These are phyloP conservation scores for Tulasnella sp. DNA, from an alignment of 768 basidiomycete genomes.

Conservation along the genomic window DNA sequence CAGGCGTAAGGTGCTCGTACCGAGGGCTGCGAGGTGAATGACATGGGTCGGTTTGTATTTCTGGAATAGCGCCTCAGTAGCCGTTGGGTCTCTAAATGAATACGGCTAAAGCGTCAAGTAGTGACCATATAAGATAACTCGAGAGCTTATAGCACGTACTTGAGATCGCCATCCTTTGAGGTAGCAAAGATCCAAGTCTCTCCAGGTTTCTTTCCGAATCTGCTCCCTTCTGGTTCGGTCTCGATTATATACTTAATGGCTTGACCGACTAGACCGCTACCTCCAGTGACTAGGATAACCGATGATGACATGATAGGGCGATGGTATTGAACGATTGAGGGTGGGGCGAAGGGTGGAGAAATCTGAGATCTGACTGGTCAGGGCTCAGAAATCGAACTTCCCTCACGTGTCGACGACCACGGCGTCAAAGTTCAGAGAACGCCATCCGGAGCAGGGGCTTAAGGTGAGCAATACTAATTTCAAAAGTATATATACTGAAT, in stretches of 20 bases:
- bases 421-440: too few relatives aligned
- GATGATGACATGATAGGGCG: constrained; percentile 3
- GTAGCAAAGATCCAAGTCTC: constrained; percentile 83
- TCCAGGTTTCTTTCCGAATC: constrained; percentile 62
- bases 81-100: constrained; percentile 49
- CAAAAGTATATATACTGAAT: too few relatives aligned
- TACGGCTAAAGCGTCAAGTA: background rate
- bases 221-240: constrained; percentile 63
- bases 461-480: too few relatives aligned
- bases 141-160: constrained; percentile 33
- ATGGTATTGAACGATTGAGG: background rate
- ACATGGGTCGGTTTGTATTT: constrained; percentile 93
- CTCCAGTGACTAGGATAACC: constrained; percentile 74
- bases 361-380: background rate
- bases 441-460: too few relatives aligned
- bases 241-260: constrained; percentile 72
- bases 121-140: background rate
- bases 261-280: constrained; percentile 77
- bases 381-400: too few relatives aligned
- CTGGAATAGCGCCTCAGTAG: constrained; percentile 66
- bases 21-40: constrained; percentile 89
- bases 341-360: background rate
- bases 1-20: constrained; percentile 33
- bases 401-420: too few relatives aligned
- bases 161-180: constrained; percentile 74